These are phyloP conservation scores for Lepidium aucheri DNA, from an alignment of 345 rosid species.

Conservation along the genomic window DNA sequence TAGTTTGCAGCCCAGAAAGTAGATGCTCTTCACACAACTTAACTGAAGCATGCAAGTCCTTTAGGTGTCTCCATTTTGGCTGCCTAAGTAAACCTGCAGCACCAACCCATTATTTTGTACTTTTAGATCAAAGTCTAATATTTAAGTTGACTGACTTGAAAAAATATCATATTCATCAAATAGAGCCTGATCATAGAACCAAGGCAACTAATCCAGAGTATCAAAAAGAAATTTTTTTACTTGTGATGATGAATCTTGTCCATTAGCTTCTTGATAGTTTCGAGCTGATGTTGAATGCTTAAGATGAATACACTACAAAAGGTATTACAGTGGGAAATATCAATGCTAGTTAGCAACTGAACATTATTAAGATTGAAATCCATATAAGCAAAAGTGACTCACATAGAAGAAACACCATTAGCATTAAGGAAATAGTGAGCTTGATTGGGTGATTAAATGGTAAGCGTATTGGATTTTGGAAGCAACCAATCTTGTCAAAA, in stretches of 20 bases:
- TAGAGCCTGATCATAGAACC: constrained; percentile 61
- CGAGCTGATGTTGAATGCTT: constrained; percentile 19
- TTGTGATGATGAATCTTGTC: not conserved
- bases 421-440: constrained; percentile 57
- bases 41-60: constrained; percentile 58
- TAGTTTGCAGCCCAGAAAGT: constrained; percentile 35
- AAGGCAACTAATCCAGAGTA: too few species aligned
- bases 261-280: not conserved
- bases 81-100: constrained; percentile 51
- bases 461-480: constrained; percentile 35
- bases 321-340: constrained; percentile 44
- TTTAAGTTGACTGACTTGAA: not conserved
- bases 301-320: constrained; percentile 52
- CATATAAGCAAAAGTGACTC: constrained; percentile 15
- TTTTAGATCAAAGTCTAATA: not conserved
- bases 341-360: not conserved
- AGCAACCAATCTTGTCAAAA: constrained; percentile 37
- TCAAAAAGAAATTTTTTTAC: too few species aligned
- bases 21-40: constrained; percentile 49
- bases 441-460: constrained; percentile 41
- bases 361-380: too few species aligned
- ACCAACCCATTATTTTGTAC: not conserved
- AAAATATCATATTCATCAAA: constrained; percentile 68
- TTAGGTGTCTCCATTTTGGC: constrained; percentile 82
- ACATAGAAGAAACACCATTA: constrained; percentile 71